Conservation (phyloP, 768 basidiomycete genomes). For the Psilocybe subaeruginosa region DNA sequence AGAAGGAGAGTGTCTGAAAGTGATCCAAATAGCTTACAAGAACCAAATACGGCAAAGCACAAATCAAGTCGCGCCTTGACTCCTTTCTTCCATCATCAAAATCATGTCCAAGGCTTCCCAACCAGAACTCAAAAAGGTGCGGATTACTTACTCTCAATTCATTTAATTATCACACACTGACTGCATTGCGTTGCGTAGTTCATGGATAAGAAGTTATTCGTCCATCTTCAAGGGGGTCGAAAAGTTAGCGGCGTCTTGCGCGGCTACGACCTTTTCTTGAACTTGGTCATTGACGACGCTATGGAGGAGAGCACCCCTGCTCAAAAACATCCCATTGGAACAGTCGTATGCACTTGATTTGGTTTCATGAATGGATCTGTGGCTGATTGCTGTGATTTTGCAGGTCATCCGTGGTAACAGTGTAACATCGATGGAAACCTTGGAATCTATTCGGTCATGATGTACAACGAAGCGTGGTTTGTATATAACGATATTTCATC, state of each 20-base stretch:
- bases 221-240: constrained; percentile 92
- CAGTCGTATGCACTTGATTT: constrained; percentile 66
- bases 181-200: constrained; percentile 55
- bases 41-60: constrained; percentile 42
- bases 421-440: constrained; percentile 92
- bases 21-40: constrained; percentile 12
- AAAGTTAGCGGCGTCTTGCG: constrained; percentile 94
- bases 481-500: background rate
- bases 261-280: constrained; percentile 98
- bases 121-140: constrained; percentile 99
- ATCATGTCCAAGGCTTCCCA: constrained; percentile 92
- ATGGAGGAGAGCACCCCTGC: constrained; percentile 89
- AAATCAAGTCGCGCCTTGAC: constrained; percentile 29
- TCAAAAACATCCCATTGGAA: constrained; percentile 89
- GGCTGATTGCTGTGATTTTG: constrained; percentile 3
- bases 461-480: constrained; percentile 1
- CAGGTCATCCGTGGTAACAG: constrained; percentile 98
- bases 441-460: constrained; percentile 59
- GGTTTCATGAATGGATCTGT: constrained; percentile 3
- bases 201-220: constrained; percentile 98
- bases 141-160: constrained; percentile 1
- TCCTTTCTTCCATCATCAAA: constrained; percentile 19
- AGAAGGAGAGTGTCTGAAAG: constrained; percentile 5
- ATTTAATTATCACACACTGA: background rate
- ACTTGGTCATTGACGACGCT: constrained; percentile 96